Percentiles rank a stretch among this genome's conserved stretches.
phyloP scores from a whole-genome alignment of 2,329 filamentous ascomycete genomes.

The Aspergillus pseudoterreus region DNA sequence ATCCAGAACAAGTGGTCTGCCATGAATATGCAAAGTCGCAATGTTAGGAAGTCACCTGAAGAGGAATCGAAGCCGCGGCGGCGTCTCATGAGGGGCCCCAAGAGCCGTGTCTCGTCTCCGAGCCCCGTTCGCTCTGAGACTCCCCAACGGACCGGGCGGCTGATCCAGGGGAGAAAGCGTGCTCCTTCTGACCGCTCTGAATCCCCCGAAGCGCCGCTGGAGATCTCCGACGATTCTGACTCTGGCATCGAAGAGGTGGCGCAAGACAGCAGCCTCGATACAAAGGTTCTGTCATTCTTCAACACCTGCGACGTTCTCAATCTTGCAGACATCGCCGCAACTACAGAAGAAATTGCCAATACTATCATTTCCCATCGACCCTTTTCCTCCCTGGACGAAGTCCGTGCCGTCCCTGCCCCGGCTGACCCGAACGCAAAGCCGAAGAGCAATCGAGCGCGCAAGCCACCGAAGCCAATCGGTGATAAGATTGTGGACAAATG shows the following conservation, averaged over 20 bases:
- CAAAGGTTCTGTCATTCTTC: slow-evolving; percentile 70
- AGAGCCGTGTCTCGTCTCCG: slow-evolving; percentile 27
- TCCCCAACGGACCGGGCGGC: slow-evolving; percentile 31
- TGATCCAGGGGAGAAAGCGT: slow-evolving; percentile 49
- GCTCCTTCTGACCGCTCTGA: slow-evolving; percentile 29
- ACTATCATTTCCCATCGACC: slow-evolving; percentile 70
- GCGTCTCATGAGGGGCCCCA: slow-evolving; percentile 38
- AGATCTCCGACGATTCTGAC: slow-evolving; percentile 47
- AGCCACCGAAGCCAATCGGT: slow-evolving; percentile 55
- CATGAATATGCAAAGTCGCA: slow-evolving; percentile 35
- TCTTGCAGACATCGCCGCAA: slow-evolving; percentile 75
- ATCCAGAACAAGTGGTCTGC: slow-evolving; percentile 59
- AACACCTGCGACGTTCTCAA: slow-evolving; percentile 74
- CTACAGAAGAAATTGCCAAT: slow-evolving; percentile 66
- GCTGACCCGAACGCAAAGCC: slow-evolving; percentile 32
- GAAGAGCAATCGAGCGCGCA: slow-evolving; percentile 51
- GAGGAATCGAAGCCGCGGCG: slow-evolving; percentile 31
- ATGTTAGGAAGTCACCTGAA: slow-evolving; percentile 10
- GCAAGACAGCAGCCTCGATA: slow-evolving; percentile 45
- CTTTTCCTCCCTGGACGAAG: slow-evolving; percentile 63
- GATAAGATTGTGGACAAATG: slow-evolving; percentile 65
- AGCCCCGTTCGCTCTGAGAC: slow-evolving; percentile 17
- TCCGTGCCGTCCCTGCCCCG: slow-evolving; percentile 59
- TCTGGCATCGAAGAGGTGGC: slow-evolving; percentile 36
- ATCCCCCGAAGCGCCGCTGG: slow-evolving; percentile 32